Base-by-base conservation (phyloP, 495 filamentous ascomycete genomes). In the Neurospora sp. region DNA sequence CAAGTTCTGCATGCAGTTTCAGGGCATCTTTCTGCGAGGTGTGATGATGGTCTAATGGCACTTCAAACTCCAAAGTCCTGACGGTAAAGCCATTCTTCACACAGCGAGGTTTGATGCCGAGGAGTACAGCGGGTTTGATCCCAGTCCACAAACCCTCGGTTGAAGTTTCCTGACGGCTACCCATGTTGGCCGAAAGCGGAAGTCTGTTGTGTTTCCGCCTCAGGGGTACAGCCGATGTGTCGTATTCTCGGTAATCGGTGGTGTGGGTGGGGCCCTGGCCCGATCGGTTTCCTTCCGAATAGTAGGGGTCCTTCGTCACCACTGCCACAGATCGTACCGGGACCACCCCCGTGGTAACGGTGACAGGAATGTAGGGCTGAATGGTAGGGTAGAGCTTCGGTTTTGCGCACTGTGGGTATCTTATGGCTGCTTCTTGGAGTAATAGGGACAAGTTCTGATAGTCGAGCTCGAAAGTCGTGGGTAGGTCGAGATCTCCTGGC, bases 31-130 rank as follows among this genome's bases (percentile, higher is more conserved):
- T 20, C 37, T 37, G 42, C 5, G 35, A 31, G 1, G 3, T 18
- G 18, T 69, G 39, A 2, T 70, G 35, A 69, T 78, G 72, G 27
- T 78, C 72, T 7, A 79, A 59, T 18, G 78, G 78, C 5, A 79
- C 78, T 23, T 59, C 20, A 62, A 76, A 78, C 23, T 42, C 8
- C 20, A 78, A 38, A 0, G 69, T 39, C 42, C 62, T 70, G 44
- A 27, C 16, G 2, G 20, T 69, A n/a, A 42, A 62, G 39, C 39
- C 44, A 62, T 35, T 10, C 1, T 27, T 16, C 20, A 54, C 0
- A 0, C 0, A 4, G 0, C 46, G 20, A 5, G 23, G 23, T 31
- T 48, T 9, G 14, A 35, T 35, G 12, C 0, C 1, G 18, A 41
- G 10, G 11, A 35, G 74, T 9, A 35, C 27, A 62, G 54, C 54